A percentile compares a stretch with the other conserved stretches of the same genome.
Conservation (phyloP, 306 rosid genomes). For the Lathyrus sativus region DNA sequence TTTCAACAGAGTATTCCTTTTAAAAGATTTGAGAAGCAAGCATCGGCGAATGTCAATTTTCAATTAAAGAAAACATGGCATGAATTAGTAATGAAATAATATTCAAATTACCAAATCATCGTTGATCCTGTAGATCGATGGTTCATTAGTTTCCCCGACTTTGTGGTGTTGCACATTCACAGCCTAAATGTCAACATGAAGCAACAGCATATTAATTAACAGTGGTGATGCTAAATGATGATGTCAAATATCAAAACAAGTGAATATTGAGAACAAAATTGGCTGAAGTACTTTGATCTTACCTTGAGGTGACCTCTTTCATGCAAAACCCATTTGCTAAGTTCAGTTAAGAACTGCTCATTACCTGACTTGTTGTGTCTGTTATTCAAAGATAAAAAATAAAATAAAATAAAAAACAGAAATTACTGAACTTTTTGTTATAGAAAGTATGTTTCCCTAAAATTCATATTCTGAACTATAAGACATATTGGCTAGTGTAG, state of each 20-base stretch:
- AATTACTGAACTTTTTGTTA: neutral
- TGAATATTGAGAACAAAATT: constrained; percentile 27
- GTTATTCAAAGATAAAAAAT: constrained; percentile 38
- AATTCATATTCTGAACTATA: neutral
- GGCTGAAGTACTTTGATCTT: constrained; percentile 27
- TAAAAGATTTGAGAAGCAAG: constrained; percentile 43
- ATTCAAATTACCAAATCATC: constrained; percentile 82
- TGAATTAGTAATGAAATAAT: constrained; percentile 6
- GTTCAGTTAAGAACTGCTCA: constrained; percentile 81
- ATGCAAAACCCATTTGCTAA: constrained; percentile 96
- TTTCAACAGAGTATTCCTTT: constrained; percentile 86
- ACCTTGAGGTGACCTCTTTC: constrained; percentile 99
- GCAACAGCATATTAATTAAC: constrained; percentile 26
- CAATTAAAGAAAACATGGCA: constrained; percentile 5
- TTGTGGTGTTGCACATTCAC: constrained; percentile 77
- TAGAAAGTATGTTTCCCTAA: neutral
- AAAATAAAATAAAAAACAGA: neutral
- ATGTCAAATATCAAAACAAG: constrained; percentile 23
- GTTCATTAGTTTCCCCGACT: constrained; percentile 79
- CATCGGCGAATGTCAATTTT: constrained; percentile 22
- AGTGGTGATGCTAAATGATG: constrained; percentile 26
- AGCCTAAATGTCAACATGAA: constrained; percentile 54
- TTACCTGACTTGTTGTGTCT: constrained; percentile 87
- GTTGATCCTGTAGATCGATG: constrained; percentile 83
- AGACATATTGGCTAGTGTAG: neutral